phyloP scores from a whole-genome alignment of 148 eudicot genomes.

The Chenopodium quinoa region DNA sequence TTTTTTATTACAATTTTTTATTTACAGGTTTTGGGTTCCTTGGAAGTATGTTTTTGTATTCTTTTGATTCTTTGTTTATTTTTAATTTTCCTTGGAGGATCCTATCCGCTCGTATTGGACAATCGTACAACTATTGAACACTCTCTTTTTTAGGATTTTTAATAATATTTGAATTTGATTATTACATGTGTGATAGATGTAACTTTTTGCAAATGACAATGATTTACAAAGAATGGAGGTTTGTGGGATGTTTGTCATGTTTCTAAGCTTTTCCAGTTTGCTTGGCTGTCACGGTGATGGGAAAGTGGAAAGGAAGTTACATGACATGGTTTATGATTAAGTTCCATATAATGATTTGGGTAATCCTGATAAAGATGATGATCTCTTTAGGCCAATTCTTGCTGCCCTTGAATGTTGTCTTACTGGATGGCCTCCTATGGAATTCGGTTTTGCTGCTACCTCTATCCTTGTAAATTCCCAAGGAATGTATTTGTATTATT shows the following conservation, averaged over 20 bases:
- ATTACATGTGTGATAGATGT: neutral
- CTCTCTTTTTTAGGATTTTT: neutral
- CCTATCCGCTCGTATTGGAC: neutral
- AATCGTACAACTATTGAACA: neutral
- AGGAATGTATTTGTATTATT: too few relatives aligned
- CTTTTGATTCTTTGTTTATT: conserved; percentile 24
- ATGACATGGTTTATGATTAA: conserved; percentile 85
- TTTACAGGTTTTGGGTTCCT: neutral
- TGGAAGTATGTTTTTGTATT: conserved; percentile 20
- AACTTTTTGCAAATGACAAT: neutral
- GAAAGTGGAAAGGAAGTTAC: conserved; percentile 68
- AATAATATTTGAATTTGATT: neutral
- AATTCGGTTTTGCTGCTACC: conserved; percentile 39
- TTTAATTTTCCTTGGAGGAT: neutral
- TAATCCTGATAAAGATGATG: conserved; percentile 61
- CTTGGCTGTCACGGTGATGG: conserved; percentile 69
- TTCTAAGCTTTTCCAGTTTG: neutral
- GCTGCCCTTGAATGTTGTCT: conserved; percentile 76
- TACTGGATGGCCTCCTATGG: conserved; percentile 70
- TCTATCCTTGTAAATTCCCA: too few relatives aligned
- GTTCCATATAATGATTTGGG: conserved; percentile 91
- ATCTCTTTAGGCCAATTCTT: conserved; percentile 64
- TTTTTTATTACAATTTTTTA: neutral
- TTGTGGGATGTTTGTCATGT: too few relatives aligned
- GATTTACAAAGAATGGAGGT: too few relatives aligned